Evolutionary conservation across 2,329 filamentous ascomycete genomes (phyloP).

Genomic region (Penicillium sp.): DNA sequence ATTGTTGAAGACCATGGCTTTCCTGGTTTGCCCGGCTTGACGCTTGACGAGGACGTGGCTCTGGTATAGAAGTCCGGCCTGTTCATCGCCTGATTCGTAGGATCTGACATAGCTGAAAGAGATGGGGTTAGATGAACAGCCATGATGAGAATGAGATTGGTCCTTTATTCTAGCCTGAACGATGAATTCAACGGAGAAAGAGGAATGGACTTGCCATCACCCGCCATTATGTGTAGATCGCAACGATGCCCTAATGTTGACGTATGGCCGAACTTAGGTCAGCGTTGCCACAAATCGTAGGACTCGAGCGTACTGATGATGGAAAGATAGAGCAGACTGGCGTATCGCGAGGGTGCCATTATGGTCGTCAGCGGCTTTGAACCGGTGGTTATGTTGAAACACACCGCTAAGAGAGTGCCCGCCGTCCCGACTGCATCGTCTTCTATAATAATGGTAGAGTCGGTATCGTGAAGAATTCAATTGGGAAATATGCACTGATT

Average conservation of each 20-base stretch:
- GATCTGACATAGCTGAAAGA: neutral
- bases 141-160: neutral
- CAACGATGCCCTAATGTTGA: slow-evolving; percentile 21
- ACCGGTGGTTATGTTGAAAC: neutral
- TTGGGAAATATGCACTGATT: neutral
- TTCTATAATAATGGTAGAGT: neutral
- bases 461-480: neutral
- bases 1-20: slow-evolving; percentile 23
- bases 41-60: neutral
- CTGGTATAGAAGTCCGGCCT: neutral
- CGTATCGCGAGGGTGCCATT: neutral
- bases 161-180: neutral
- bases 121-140: neutral
- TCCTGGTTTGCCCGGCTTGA: slow-evolving; percentile 18
- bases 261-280: slow-evolving; percentile 21
- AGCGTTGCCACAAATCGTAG: slow-evolving; percentile 12
- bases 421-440: neutral
- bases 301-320: neutral
- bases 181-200: neutral
- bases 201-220: slow-evolving; percentile 3
- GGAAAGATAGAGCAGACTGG: neutral
- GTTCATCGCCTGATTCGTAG: neutral
- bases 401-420: neutral
- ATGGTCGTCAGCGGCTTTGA: neutral
- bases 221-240: slow-evolving; percentile 7